A percentile compares a stretch with the other conserved stretches of the same genome.
Conservation (phyloP, 139 green algal species). For the Zygnema cylindricum region DNA sequence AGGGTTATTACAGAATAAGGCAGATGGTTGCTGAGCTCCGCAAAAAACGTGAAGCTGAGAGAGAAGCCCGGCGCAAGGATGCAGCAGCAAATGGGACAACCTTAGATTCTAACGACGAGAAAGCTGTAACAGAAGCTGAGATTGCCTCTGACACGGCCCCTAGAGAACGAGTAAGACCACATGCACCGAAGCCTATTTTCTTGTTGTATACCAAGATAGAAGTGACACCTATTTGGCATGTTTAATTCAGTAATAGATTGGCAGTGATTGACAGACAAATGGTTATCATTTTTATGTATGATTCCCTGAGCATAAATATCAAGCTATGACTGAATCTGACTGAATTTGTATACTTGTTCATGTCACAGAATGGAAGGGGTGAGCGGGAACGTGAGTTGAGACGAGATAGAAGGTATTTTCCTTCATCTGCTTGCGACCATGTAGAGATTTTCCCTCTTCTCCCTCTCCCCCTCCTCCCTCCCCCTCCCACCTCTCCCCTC, state of each 20-base stretch:
- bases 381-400: not conserved
- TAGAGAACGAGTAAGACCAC: slow-evolving; percentile 6
- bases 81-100: not conserved
- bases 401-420: not conserved
- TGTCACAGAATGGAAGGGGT: not conserved
- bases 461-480: too few species aligned
- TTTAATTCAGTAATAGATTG: too few species aligned
- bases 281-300: too few species aligned
- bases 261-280: too few species aligned
- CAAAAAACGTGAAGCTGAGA: slow-evolving; percentile 29
- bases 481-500: too few species aligned
- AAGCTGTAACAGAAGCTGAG: not conserved
- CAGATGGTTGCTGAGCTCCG: slow-evolving; percentile 13
- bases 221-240: too few species aligned
- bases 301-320: too few species aligned
- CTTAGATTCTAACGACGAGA: not conserved
- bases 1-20: slow-evolving; percentile 36
- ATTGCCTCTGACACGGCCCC: not conserved
- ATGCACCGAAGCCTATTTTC: too few species aligned
- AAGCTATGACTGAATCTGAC: not conserved
- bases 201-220: too few species aligned
- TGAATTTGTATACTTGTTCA: not conserved
- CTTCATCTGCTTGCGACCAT: too few species aligned
- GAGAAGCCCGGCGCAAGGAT: slow-evolving; percentile 6
- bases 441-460: too few species aligned